These are phyloP conservation scores for Amanita pallidorosea DNA, from an alignment of 768 basidiomycete genomes.

Conservation along the genomic window DNA sequence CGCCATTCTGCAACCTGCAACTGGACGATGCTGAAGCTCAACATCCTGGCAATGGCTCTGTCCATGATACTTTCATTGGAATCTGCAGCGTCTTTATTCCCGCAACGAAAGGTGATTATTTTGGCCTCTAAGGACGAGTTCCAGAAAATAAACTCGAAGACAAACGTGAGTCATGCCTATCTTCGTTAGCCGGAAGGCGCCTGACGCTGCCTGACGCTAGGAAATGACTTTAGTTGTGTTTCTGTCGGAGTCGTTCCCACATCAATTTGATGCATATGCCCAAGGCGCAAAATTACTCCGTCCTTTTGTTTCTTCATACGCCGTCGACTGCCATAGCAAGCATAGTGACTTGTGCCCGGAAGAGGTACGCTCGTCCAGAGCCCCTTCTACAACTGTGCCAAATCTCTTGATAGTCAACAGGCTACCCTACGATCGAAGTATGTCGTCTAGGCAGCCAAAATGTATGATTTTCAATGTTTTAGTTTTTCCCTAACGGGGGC, in stretches of 20 bases:
- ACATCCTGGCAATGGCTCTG: constrained; percentile 24
- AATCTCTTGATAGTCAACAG: constrained; percentile 46
- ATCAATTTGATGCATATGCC: constrained; percentile 12
- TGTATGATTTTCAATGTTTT: background rate
- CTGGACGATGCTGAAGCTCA: constrained; percentile 22
- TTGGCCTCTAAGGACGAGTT: constrained; percentile 59
- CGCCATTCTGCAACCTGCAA: background rate
- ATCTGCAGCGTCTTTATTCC: constrained; percentile 33
- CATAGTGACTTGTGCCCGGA: constrained; percentile 79
- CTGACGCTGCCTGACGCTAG: constrained; percentile 22
- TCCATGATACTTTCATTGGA: constrained; percentile 34
- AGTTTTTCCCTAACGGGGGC: constrained; percentile 74
- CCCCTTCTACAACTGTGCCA: background rate
- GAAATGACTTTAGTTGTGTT: constrained; percentile 76
- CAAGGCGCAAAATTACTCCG: too few species aligned
- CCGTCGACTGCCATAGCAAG: constrained; percentile 86
- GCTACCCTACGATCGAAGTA: constrained; percentile 90
- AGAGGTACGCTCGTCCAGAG: constrained; percentile 31
- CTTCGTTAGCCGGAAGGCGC: background rate
- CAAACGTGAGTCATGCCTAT: constrained; percentile 44
- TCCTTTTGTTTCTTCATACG: constrained; percentile 81
- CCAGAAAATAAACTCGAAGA: constrained; percentile 52
- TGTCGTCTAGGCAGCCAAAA: constrained; percentile 1
- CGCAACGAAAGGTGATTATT: constrained; percentile 56
- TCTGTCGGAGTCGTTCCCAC: too few species aligned